Evolutionary conservation across 2,329 filamentous ascomycete genomes (phyloP), one percentile per base, ranked within the genome.

Genomic region (Colletotrichum phormii): DNA sequence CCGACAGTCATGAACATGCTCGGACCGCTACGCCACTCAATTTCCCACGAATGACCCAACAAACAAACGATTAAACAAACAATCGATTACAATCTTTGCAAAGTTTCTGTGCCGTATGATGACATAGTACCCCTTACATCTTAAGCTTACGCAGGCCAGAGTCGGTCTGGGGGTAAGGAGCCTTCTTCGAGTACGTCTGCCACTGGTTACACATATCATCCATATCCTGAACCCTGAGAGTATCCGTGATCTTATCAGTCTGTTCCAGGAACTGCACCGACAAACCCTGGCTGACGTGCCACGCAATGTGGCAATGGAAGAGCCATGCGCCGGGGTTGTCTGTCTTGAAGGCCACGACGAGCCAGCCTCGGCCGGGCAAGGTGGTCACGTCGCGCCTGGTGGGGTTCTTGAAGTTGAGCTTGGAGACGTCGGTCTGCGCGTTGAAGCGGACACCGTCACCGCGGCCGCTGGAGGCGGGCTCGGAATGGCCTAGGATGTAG

Each of bases 291-390:
- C 78, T 79, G 33, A 86, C 80, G 75, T 89, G 87, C 86, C 83
- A 87, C 12, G 84, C 84, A 72, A 87, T 86, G 76, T 87, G 84
- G 78, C 84, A 86, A 74, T 86, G 85, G 77, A 86, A 79, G 24
- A 86, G 75, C 84, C 85, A 86, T 31, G 81, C 77, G 53, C 87
- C 87, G 0, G 87, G 87, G 74, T 89, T 89, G 75, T 89, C 84
- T 0, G 85, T 81, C 59, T 80, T 76, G 78, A 87, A 89, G 1
- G 84, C 86, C 37, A 89, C 78, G 4, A 85, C 83, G 3, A 88
- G 72, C 78, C 85, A 86, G 0, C 86, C 87, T 9, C 76, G 76
- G 1, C 77, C 78, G 0, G 85, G 83, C 9, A 88, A 76, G 67
- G 84, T 81, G 2, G 83, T 83, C 0, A 84, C 84, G 75, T 89